Conservation (phyloP, 202 grass and related monocot genomes). For the Zoysia matrella region DNA sequence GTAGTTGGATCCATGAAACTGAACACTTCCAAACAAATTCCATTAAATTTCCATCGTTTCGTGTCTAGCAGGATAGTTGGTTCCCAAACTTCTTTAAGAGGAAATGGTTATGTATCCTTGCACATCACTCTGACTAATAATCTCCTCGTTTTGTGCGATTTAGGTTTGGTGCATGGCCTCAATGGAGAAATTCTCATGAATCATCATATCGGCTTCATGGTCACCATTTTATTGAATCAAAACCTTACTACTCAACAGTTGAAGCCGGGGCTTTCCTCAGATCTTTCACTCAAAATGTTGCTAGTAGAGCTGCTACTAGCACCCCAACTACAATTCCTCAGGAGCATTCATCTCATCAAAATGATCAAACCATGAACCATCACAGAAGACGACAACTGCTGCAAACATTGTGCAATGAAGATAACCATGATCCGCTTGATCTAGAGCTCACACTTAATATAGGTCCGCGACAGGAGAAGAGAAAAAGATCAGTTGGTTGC, state of each 20-base stretch:
- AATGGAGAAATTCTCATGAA: slow-evolving; percentile 44
- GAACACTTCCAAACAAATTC: not conserved
- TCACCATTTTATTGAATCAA: slow-evolving; percentile 37
- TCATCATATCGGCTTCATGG: slow-evolving; percentile 35
- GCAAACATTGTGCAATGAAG: not conserved
- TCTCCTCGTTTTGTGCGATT: not conserved
- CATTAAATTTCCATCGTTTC: slow-evolving; percentile 16
- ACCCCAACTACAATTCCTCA: not conserved
- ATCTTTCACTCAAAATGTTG: not conserved
- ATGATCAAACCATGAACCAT: slow-evolving; percentile 14
- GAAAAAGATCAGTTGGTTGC: slow-evolving; percentile 3
- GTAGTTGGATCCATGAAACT: slow-evolving; percentile 40
- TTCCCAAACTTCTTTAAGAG: too few species aligned
- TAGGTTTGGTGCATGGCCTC: slow-evolving; percentile 45
- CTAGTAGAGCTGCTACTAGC: slow-evolving; percentile 12
- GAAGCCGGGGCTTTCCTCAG: slow-evolving; percentile 13
- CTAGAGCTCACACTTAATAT: slow-evolving; percentile 57
- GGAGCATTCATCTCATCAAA: slow-evolving; percentile 26
- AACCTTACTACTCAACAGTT: slow-evolving; percentile 25
- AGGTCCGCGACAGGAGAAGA: slow-evolving; percentile 21
- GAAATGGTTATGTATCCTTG: too few species aligned
- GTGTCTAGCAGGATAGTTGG: not conserved
- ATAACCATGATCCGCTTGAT: slow-evolving; percentile 30
- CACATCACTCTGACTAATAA: not conserved
- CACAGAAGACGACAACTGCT: not conserved